phyloP scores from a whole-genome alignment of 1,284 basidiomycete species.

The Butyriboletus appendiculatus region DNA sequence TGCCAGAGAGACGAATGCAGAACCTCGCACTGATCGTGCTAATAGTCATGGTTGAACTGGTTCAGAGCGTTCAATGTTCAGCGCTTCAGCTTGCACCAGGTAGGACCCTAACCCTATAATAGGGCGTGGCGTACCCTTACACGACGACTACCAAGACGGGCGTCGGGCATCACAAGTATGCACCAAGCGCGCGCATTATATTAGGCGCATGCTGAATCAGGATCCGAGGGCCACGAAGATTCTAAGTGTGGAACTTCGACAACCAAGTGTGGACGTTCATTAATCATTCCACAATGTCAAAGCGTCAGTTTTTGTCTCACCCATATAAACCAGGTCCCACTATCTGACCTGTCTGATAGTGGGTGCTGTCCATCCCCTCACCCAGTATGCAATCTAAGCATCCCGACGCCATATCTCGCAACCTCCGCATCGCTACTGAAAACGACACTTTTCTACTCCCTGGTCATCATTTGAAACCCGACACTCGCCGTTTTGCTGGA shows the following conservation, averaged over 20 bases:
- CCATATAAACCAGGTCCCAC: conserved; percentile 21
- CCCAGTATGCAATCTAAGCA: conserved; percentile 18
- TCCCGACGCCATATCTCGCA: conserved; percentile 2
- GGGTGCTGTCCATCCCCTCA: background rate
- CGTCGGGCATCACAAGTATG: background rate
- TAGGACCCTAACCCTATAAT: conserved; percentile 15
- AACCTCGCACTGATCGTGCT: background rate
- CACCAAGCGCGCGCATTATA: background rate
- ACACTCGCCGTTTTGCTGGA: conserved; percentile 32
- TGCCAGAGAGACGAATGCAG: background rate
- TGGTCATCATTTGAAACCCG: conserved; percentile 2
- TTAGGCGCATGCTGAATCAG: conserved; percentile 3
- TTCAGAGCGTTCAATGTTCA: too few species aligned
- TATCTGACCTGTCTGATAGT: conserved; percentile 5
- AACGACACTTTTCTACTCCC: conserved; percentile 1
- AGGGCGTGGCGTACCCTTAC: background rate
- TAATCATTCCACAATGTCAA: conserved; percentile 29
- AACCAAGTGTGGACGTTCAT: conserved; percentile 24
- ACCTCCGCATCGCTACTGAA: conserved; percentile 1
- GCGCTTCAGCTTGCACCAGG: too few species aligned
- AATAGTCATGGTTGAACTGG: background rate
- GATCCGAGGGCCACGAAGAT: conserved; percentile 15
- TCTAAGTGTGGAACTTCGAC: conserved; percentile 21
- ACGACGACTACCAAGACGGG: too few species aligned
- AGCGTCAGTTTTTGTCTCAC: conserved; percentile 14